Evolutionary conservation across 345 rosid species (phyloP).

Genomic region (Eucalyptus fibrosa): DNA sequence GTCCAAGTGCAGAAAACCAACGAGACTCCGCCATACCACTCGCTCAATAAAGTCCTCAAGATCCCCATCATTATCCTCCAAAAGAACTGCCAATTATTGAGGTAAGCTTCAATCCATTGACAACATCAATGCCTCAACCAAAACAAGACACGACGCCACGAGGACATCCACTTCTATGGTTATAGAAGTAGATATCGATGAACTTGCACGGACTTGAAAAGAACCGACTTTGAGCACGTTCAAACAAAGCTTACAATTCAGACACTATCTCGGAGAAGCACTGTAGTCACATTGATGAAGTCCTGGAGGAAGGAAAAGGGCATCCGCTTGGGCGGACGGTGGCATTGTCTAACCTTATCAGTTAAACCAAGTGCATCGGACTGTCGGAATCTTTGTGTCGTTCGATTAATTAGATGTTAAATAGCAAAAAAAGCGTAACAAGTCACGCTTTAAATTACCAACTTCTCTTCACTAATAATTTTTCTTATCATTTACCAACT

Average conservation of each 20-base stretch:
- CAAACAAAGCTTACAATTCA: neutral
- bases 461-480: neutral
- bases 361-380: neutral
- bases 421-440: neutral
- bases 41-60: neutral
- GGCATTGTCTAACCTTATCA: neutral
- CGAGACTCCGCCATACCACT: neutral
- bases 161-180: neutral
- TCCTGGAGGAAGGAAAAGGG: slow-evolving; percentile 68
- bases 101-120: neutral
- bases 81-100: neutral
- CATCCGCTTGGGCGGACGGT: slow-evolving; percentile 33
- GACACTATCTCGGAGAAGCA: neutral
- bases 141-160: neutral
- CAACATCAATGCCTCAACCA: neutral
- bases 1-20: neutral
- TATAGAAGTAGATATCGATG: neutral
- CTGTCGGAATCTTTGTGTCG: neutral
- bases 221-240: neutral
- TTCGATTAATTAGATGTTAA: neutral
- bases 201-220: neutral
- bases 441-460: neutral
- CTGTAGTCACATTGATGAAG: slow-evolving; percentile 29
- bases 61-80: neutral
- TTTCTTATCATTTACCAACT: neutral